Base-by-base conservation (phyloP, 2,329 filamentous ascomycete species). In the Helicocarpus griseus region DNA sequence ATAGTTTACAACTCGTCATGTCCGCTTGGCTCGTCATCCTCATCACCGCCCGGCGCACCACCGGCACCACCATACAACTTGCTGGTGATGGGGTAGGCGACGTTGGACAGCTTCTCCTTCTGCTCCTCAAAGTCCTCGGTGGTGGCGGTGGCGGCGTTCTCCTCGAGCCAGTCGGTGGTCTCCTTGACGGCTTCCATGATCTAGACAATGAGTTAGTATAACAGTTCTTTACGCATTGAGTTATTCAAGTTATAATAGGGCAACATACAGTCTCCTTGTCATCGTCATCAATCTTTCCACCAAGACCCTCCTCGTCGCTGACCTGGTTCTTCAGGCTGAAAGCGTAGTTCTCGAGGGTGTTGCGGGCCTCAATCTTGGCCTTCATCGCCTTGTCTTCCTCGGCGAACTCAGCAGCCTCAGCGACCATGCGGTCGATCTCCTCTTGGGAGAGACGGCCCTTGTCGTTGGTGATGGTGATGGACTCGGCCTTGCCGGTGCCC, bases 301-400 rank as follows among this genome's bases (percentile, higher is more conserved):
- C 91, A 56, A 97, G 87, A 71, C 91, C 93, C 58, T 96, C 89
- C 63, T 95, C 87, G 59, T 98, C 93, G 72, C 90, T 91, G 77
- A 89, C 85, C 80, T 97, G 93, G 86, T 95, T 97, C 87, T 97
- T 97, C 64, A 98, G 79, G 78, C 81, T 91, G 83, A 95, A 97
- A 62, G 89, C 89, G 76, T 97, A 98, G 84, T 97, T 97, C 83
- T 98, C 93, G 56, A 98, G 86, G 63, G 85, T 83, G 76, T 98
- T 97, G 69, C 91, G 86, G 63, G 90, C 86, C 78, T 96, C 90
- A 63, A 98, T 95, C 77, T 90, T 90, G 78, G 93, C 88, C 69
- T 89, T 89, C 66, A 88, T 94, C 58, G 90, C 90, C 83, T 97
- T 97, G 79, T 98, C 93, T 77, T 97, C 93, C 73, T 98, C 93